Evolutionary conservation across 2,329 filamentous ascomycete genomes (phyloP), one percentile per base, ranked within the genome.

Genomic region (Alternaria conjuncta): DNA sequence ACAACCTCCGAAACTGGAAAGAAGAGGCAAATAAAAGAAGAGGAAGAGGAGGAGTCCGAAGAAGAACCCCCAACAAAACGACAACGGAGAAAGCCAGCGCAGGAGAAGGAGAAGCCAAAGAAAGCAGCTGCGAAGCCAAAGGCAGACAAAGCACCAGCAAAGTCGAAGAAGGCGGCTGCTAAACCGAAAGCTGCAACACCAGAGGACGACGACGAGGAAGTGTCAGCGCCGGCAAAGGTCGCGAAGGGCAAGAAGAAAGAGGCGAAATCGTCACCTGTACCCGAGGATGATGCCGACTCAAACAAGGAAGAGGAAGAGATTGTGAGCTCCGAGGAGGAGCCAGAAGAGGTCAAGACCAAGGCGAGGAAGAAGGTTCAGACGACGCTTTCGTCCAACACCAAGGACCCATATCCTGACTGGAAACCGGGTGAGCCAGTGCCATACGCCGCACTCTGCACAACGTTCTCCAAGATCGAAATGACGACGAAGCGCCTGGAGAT

Each of bases 341-440:
- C 92, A 75, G 89, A 93, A 2, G 89, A 90, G 69, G 80, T 89
- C 50, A 88, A 89, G 54, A 90, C 88, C 45, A 94, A 96, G 80
- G 90, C 89, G 50, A 89, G 92, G 47, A 88, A 95, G 79, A 92
- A 93, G 78, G 87, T 95, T 11, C 94, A 97, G 78, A 88, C 88
- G 9, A 92, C 90, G 51, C 82, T 97, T 62, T 89, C 89, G 75
- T 84, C 87, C 18, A 88, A 86, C 55, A 84, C 81, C 43, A 91
- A 93, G 69, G 92, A 97, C 73, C 89, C 92, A n/a, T 98, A 95
- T 80, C 94, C 94, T 1, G 95, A 99, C 80, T 99, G 96, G 96
- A 92, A 93, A 78, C 84, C 91, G 50, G 94, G 94, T 50, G 87
- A 92, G 51, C 93, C 95, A 11, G 94, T 97, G 2, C 96, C 96